Base-by-base conservation (phyloP, 441 rosid species). In the Arabidopsis lyrata region DNA sequence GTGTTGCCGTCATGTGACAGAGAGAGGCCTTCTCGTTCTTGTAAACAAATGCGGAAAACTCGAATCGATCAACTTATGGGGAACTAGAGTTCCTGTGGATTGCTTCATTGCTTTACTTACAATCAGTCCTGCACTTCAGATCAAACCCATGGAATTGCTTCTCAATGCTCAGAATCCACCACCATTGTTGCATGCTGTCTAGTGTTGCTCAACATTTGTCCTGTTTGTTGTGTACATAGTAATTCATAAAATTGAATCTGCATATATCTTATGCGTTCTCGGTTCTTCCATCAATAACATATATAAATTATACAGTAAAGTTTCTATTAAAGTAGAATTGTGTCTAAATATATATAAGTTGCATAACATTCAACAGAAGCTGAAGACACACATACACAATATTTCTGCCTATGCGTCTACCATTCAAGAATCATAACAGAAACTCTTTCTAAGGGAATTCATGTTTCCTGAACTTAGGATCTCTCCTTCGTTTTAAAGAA, bases 1-100 rank as follows among this genome's bases (percentile, higher is more conserved):
- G 99, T 83, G 97, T 77, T 94, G 94, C 77, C 97, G 99, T 39
- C 97, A 90, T 75, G 92, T 92, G 47, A 86, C 95, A 12, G 90
- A 80, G 78, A 81, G 67, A 3, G 99, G 99, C 24, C 86, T 92
- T 44, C 66, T 86, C 13, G 70, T 76, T 62, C 86, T 94, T n/a
- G 96, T 87, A 27, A 74, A 79, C 75, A 88, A 86, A 68, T 94
- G 99, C 65, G 79, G 68, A 16, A 91, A 85, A 57, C 93, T 94
- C 2, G 86, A 88, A 66, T 87, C 96, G 0, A 85, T 94, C 77
- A 85, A 92, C 75, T 82, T 87, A 49, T 87, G 99, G 92, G 97
- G 99, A 72, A 90, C 94, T 9, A 81, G 97, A 79, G 77, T 91
- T 68, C 91, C 96, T 11, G 78, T 82, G 12, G 86, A 86, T 47